Percentiles rank a stretch among this genome's conserved stretches.
phyloP scores from a whole-genome alignment of 352 stramenopile species.

The Plasmopara muralis region DNA sequence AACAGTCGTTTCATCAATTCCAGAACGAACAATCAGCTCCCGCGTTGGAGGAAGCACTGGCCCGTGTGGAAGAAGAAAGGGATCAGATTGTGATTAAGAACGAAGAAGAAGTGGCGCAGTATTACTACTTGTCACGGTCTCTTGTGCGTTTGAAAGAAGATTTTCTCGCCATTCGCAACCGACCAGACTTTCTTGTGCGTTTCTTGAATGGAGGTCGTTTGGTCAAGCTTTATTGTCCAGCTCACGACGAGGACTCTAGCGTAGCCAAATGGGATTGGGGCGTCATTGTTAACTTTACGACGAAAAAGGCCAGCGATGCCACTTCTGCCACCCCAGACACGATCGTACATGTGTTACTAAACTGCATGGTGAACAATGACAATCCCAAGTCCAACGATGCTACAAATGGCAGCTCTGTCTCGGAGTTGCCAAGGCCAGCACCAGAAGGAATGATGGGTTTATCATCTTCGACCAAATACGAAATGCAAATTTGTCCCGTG shows the following conservation, averaged over 20 bases:
- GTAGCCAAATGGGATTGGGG: conserved; percentile 74
- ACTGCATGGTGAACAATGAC: conserved; percentile 38
- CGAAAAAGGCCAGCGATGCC: conserved; percentile 63
- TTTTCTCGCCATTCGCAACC: conserved; percentile 88
- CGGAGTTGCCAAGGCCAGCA: conserved; percentile 47
- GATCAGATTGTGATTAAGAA: conserved; percentile 88
- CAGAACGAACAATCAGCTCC: conserved; percentile 82
- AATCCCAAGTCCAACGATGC: conserved; percentile 20
- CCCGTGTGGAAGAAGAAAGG: conserved; percentile 74
- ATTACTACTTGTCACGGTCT: conserved; percentile 88
- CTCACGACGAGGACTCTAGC: conserved; percentile 38
- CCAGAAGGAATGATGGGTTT: conserved; percentile 54
- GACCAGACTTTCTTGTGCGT: conserved; percentile 87
- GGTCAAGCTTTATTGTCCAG: conserved; percentile 66
- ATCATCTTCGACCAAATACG: conserved; percentile 35
- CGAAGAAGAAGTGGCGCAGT: conserved; percentile 83
- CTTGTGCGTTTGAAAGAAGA: conserved; percentile 90
- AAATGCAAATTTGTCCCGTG: conserved; percentile 86
- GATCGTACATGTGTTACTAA: conserved; percentile 74
- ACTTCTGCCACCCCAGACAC: conserved; percentile 57
- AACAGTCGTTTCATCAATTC: conserved; percentile 96
- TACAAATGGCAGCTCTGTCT: conserved; percentile 20
- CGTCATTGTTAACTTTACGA: conserved; percentile 83
- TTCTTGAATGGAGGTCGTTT: conserved; percentile 94
- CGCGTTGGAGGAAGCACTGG: conserved; percentile 68